Base-by-base conservation (phyloP, 2,329 filamentous ascomycete genomes). In the Chrysoporthe deuterocubensis region DNA sequence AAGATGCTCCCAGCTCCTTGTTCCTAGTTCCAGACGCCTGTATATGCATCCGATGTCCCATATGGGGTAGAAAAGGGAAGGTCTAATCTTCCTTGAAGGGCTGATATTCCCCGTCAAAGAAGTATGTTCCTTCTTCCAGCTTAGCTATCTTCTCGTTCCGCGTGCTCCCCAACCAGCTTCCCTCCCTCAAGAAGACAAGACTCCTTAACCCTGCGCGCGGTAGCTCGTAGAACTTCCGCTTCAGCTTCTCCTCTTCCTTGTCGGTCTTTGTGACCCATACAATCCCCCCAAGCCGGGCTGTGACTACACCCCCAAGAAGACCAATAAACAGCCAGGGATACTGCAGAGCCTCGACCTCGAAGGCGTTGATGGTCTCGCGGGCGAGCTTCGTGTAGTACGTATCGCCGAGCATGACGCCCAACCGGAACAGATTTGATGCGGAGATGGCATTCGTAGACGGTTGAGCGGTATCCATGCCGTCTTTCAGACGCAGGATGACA, bases 261-360 rank as follows among this genome's bases (percentile, higher is more conserved):
- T 18, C 67, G 37, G 11, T 62, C 62, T 44, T 63, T 61, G 61
- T 78, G 75, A 64, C 54, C 69, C 72, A 78, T 8, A 74, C 74
- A 65, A 85, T 85, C 2, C 89, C 85, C 0, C 94, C 94, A 3
- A 97, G 79, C 68, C 90, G 87, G 4, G 90, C 87, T 1, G 89
- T 88, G 11, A 97, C 92, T 2, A 98, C 88, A 0, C 87, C 87
- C 3, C 88, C 87, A 73, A 98, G 84, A 73, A 98, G 84, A 4
- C 92, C 92, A 0, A 92, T 90, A 79, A 96, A 98, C 2, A 98
- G 84, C 84, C 96, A 97, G 0, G 96, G 94, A 74, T 98, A 94
- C 77, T 98, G 94, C 75, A 96, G 84, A 72, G 97, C 89, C 80
- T 99, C 96, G 0, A 92, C 90, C 73, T 97, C 93, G 72, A 99